phyloP scores from a whole-genome alignment of 116 monocot species.

The Cymodocea nodosa region DNA sequence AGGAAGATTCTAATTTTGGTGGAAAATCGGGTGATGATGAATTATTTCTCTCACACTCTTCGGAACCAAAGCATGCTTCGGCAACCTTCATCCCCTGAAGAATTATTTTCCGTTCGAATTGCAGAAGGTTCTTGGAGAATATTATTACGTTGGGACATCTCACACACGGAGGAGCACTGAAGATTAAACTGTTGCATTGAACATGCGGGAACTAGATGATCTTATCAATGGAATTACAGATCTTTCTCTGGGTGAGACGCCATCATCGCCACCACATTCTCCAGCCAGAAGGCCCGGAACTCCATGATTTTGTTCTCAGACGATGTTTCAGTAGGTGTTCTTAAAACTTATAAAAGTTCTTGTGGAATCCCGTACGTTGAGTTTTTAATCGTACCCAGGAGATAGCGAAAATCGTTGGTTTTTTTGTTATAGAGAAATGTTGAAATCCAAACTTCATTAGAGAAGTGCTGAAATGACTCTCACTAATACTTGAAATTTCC shows the following conservation, averaged over 20 bases:
- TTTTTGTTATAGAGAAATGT: no score
- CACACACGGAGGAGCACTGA: not conserved
- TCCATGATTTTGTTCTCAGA: no score
- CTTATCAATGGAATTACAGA: not conserved
- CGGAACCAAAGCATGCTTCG: not conserved
- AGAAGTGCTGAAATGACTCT: no score
- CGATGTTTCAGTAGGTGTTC: no score
- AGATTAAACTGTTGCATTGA: not conserved
- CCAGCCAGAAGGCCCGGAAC: not conserved
- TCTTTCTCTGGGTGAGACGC: not conserved
- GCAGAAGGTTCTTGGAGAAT: not conserved
- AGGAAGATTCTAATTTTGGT: not conserved
- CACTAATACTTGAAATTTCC: no score
- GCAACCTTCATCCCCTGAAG: not conserved
- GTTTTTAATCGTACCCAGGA: no score
- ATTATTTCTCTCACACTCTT: not conserved
- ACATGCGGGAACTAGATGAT: constrained; percentile 3
- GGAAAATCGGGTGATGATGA: no score
- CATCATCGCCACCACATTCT: not conserved
- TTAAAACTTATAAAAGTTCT: no score
- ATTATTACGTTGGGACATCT: not conserved
- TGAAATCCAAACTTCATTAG: no score
- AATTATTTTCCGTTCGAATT: not conserved
- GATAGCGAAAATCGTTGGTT: no score
- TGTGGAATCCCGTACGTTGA: no score